These are phyloP conservation scores for Phytophthora brassicae DNA, from an alignment of 352 stramenopile species.

Conservation along the genomic window DNA sequence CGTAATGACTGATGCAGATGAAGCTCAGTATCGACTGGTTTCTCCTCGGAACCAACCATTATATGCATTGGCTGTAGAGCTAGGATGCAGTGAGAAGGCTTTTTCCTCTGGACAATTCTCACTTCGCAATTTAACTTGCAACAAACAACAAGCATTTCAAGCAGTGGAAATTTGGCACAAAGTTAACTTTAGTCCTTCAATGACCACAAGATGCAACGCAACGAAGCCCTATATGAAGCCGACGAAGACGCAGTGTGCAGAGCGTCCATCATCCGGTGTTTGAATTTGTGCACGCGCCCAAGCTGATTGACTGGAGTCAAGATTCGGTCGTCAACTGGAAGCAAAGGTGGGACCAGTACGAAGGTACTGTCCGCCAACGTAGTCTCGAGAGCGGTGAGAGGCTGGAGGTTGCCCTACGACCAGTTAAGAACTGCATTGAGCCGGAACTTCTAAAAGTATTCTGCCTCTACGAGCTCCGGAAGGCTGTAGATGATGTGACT, in stretches of 20 bases:
- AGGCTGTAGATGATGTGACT: not conserved
- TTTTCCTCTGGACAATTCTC: too few species aligned
- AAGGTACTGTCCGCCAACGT: not conserved
- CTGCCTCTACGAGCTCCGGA: conserved; percentile 5
- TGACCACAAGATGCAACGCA: not conserved
- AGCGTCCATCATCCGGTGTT: not conserved
- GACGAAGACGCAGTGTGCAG: conserved; percentile 6
- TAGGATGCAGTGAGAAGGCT: too few species aligned
- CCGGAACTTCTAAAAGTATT: conserved; percentile 3
- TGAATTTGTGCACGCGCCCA: conserved; percentile 2
- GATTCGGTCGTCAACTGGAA: conserved; percentile 7
- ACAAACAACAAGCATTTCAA: not conserved
- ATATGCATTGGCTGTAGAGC: too few species aligned
- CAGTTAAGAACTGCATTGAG: not conserved
- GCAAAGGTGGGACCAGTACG: not conserved
- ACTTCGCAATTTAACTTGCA: not conserved
- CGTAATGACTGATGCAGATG: too few species aligned
- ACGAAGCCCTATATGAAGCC: not conserved
- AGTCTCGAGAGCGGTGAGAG: conserved; percentile 1
- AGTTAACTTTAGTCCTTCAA: conserved; percentile 8
- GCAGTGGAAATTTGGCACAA: conserved; percentile 7
- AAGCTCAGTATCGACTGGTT: too few species aligned
- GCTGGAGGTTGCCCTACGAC: not conserved
- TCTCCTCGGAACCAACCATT: too few species aligned
- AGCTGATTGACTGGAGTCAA: conserved; percentile 1